Conservation (phyloP, 148 eudicot species). For the Persicaria maculosa region DNA sequence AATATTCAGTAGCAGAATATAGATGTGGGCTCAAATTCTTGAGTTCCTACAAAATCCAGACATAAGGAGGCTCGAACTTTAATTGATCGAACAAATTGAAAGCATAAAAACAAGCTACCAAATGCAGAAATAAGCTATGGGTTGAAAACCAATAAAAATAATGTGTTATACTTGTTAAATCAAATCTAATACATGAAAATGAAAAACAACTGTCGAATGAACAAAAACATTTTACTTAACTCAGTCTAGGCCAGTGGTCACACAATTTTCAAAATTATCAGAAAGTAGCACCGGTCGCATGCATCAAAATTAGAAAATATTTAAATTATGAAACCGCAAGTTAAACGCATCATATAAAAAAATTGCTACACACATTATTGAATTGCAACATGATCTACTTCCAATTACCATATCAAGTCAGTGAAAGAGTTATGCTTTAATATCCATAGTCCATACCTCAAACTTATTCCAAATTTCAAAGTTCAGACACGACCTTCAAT, state of each 20-base stretch:
- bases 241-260: not conserved
- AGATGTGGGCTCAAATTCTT: slow-evolving; percentile 92
- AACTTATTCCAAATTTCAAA: no score
- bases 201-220: not conserved
- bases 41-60: slow-evolving; percentile 60
- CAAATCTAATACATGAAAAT: no score
- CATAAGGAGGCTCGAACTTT: not conserved
- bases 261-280: not conserved
- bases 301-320: not conserved
- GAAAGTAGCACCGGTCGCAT: not conserved
- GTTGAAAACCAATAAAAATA: no score
- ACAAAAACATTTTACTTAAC: not conserved
- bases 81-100: not conserved
- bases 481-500: no score
- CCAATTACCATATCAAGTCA: no score
- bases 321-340: not conserved
- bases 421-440: no score
- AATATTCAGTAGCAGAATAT: slow-evolving; percentile 92
- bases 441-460: no score
- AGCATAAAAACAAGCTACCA: not conserved
- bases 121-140: no score
- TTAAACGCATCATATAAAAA: not conserved
- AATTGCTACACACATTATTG: not conserved
- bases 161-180: no score
- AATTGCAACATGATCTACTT: no score